Evolutionary conservation across 805 yeast genomes (phyloP), one percentile per base, ranked within the genome.

Genomic region (Clavispora asparagi): DNA sequence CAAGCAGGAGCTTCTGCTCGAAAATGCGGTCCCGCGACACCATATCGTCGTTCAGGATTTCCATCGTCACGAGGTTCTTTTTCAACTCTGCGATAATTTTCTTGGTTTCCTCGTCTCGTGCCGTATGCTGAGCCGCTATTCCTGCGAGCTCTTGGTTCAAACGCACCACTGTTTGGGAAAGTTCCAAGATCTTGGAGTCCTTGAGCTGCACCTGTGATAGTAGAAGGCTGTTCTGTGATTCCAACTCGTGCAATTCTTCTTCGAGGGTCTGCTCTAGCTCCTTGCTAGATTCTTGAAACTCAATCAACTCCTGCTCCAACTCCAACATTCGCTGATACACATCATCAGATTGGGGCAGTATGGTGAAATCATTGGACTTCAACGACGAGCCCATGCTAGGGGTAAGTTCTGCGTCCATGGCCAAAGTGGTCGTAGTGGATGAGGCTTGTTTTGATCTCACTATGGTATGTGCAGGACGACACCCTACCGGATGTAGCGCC

Each of bases 251-350:
- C 17, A 73, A 59, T 46, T 73, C 78, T n/a, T 63, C 67, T 47
- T 73, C 78, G 37, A 73, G 59, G 0, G 74, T 76, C 41, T 60
- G 70, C 45, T 74, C 78, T 29, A 73, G 57, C 39, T 73, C 78
- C 43, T 63, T 68, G 46, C 73, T 67, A 4, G 74, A 67, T 35
- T 68, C 73, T 48, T 71, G 76, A 48, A 72, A 73, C 47, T 73
- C 77, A 19, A 52, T 46, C 25, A 71, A 57, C 43, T 70, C 75
- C 17, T 49, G 54, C 45, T 72, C 76, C 14, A 72, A 60, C 40
- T 67, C 70, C 6, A 64, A 28, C 36, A 71, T 60, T 36, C 67
- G 59, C 38, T 55, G 55, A 31, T 52, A 39, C 2, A 52, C 51
- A 11, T 36, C 41, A 17, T 33, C 25, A 8, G 37, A 10, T 6